Conservation (phyloP, 106 monocot genomes). For the Vanilla planifolia region DNA sequence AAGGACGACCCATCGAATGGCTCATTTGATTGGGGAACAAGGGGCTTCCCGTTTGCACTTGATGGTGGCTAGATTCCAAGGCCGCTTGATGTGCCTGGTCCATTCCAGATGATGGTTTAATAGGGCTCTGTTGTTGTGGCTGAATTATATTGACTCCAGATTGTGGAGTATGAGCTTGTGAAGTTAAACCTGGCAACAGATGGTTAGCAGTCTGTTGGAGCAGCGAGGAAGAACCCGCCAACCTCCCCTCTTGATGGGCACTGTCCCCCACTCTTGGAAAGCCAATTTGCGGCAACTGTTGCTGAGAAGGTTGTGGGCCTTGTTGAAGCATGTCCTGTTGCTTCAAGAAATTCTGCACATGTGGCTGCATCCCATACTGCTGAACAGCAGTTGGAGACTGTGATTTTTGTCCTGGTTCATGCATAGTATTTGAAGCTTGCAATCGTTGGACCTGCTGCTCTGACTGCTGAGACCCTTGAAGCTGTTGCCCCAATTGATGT, state of each 20-base stretch:
- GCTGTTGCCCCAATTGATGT: conserved; percentile 20
- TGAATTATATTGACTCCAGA: conserved; percentile 9
- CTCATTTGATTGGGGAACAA: conserved; percentile 19
- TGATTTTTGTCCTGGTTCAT: conserved; percentile 7
- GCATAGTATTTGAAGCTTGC: neutral
- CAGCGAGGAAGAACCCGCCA: conserved; percentile 13
- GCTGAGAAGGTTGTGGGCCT: too few species aligned
- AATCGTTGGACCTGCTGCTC: conserved; percentile 8
- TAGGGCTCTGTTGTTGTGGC: conserved; percentile 12
- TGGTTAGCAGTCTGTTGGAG: conserved; percentile 24
- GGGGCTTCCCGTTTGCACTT: conserved; percentile 8
- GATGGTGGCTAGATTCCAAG: conserved; percentile 12
- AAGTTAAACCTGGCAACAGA: conserved; percentile 14
- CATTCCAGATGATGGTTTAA: conserved; percentile 6
- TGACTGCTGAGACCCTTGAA: conserved; percentile 6
- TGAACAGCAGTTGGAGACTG: conserved; percentile 11
- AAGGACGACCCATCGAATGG: conserved; percentile 15
- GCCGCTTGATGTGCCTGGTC: neutral
- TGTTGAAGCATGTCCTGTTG: conserved; percentile 8
- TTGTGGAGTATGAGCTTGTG: conserved; percentile 13
- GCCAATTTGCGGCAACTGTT: conserved; percentile 12
- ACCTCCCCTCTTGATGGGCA: conserved; percentile 18
- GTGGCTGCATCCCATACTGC: conserved; percentile 16
- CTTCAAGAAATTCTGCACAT: neutral
- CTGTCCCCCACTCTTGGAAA: conserved; percentile 22